Evolutionary conservation across 129 eudicot species (phyloP).

Genomic region (Lonicera japonica): DNA sequence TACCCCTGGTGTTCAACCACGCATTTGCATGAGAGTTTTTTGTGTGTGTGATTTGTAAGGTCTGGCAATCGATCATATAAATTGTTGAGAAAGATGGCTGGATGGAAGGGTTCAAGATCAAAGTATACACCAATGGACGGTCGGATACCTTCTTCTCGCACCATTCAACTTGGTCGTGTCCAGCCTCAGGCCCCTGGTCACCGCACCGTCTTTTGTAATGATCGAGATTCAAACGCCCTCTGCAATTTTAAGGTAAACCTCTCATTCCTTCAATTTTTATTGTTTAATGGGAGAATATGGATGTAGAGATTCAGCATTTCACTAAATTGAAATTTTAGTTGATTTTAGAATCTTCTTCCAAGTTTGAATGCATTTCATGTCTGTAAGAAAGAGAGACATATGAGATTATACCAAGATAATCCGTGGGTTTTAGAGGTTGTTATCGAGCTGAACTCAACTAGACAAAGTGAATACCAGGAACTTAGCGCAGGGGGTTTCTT

Average conservation of each 20-base stretch:
- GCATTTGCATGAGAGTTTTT: too few relatives aligned
- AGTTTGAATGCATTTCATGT: too few relatives aligned
- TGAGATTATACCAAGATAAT: too few relatives aligned
- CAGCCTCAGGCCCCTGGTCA: constrained; percentile 99
- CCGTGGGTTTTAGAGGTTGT: not conserved
- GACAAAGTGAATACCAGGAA: too few relatives aligned
- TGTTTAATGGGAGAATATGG: not conserved
- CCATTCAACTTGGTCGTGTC: constrained; percentile 80
- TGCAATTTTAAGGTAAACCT: constrained; percentile 77
- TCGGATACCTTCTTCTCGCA: constrained; percentile 33
- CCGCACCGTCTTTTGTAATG: constrained; percentile 89
- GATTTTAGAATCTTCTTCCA: not conserved
- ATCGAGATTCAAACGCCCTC: constrained; percentile 79
- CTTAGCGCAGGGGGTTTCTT: too few relatives aligned
- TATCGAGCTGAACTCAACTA: too few relatives aligned
- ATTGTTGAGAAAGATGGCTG: constrained; percentile 29
- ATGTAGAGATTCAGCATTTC: too few relatives aligned
- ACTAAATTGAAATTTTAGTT: not conserved
- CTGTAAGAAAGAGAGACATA: too few relatives aligned
- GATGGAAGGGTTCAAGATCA: constrained; percentile 55
- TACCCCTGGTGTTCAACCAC: too few relatives aligned
- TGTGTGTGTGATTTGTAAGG: too few relatives aligned
- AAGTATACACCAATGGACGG: constrained; percentile 13
- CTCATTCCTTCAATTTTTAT: not conserved
- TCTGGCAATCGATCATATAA: too few relatives aligned